Base-by-base conservation (phyloP, 2,329 filamentous ascomycete genomes). In the Cryphonectria nitschkei region DNA sequence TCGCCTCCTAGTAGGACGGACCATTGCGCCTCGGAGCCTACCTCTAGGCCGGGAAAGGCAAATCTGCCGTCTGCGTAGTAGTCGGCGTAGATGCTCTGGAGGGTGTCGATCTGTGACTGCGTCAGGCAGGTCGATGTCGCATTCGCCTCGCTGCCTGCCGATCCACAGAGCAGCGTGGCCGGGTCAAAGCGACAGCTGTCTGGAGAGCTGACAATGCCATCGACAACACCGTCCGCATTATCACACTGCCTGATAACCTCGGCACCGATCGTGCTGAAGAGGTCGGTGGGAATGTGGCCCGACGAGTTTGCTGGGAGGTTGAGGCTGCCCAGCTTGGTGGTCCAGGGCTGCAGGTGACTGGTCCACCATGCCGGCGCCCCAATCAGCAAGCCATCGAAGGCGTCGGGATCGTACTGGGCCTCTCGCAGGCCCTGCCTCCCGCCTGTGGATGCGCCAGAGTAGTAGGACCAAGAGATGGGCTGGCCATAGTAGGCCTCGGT, bases 361-460 rank as follows among this genome's bases (percentile, higher is more conserved):
- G 81, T 83, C 70, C 76, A 76, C 78, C 74, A 85, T 39, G 73
- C 85, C n/a, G 83, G 81, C 2, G 79, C 81, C 0, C 85, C 86
- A 8, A 87, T 82, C 0, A 88, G 78, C n/a, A 87, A 82, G 16
- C 87, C 88, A 72, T 89, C 86, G 71, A 89, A 89, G 68, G 86
- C 86, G 22, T 86, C 82, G 0, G 87, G 86, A 72, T 83, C 84
- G 26, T 81, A 74, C 74, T 89, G 84, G 3, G 86, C 80, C 70
- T 87, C 84, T 67, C 84, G 85, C 16, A 89, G 78, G 9, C 88
- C 88, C 77, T 90, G 87, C 0, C 88, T 81, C 0, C 88, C 88
- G 34, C 88, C 88, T 0, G 87, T 89, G 0, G 86, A 89, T 76
- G 88, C 90, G 52, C 87, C 87, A 9, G 82, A 80, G 75, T 85